phyloP scores from a whole-genome alignment of 257 asterid species.

The Solanum neorickii region DNA sequence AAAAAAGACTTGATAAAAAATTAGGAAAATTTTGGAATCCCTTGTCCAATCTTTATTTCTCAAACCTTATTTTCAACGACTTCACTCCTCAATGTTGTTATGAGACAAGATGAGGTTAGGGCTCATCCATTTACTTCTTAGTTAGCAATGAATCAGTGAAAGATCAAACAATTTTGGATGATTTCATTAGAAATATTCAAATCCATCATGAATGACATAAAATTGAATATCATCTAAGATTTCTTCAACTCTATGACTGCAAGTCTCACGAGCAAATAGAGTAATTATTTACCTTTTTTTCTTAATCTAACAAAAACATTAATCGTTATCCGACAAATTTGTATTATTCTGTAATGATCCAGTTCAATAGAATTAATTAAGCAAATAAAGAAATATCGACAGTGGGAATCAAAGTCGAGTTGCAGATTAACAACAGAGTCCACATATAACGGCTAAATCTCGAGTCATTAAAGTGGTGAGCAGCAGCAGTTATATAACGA shows the following conservation, averaged over 20 bases:
- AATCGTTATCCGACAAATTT: neutral
- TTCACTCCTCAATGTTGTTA: neutral
- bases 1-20: neutral
- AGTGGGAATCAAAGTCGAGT: too few species aligned
- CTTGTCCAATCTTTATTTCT: neutral
- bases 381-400: too few species aligned
- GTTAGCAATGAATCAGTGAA: neutral
- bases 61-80: neutral
- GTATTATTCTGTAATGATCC: neutral
- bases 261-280: neutral
- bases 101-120: neutral
- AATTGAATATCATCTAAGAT: neutral
- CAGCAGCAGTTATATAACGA: too few species aligned
- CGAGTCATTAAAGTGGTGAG: too few species aligned
- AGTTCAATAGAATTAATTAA: too few species aligned
- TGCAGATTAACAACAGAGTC: too few species aligned
- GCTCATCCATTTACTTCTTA: neutral
- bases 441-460: too few species aligned
- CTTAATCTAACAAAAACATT: neutral
- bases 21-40: neutral
- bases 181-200: neutral
- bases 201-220: neutral
- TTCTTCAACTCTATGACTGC: neutral
- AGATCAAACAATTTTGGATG: neutral
- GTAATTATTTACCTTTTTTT: neutral